Base-by-base conservation (phyloP, 768 basidiomycete species). In the Tephrocybe sp. region DNA sequence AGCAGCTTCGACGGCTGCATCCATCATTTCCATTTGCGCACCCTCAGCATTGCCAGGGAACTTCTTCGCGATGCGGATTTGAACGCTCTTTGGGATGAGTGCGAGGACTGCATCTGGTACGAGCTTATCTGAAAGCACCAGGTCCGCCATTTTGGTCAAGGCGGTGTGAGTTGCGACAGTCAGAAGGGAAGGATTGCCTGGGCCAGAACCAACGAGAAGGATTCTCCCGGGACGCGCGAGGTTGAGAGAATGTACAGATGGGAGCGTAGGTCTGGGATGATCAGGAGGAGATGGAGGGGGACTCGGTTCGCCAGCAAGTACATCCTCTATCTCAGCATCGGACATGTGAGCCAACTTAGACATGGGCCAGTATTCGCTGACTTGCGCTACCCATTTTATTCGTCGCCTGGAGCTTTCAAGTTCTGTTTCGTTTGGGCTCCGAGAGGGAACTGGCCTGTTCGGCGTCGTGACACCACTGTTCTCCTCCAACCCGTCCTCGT, bases 41-140 rank as follows among this genome's bases (percentile, higher is more conserved):
- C 87, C 87, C 43, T 99, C 96, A 2, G 93, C 92, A 64, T 98
- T 98, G 0, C 97, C 97, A 0, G 97, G 97, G 71, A 96, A 98
- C 63, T 99, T 99, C 58, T 87, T 87, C 14, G 97, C 97, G 60
- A 98, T 97, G 42, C 85, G 85, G 7, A 98, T 77, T 49, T 85
- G 78, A 0, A 86, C 79, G 20, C 72, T 68, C 6, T 74, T 66
- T 0, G 95, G 96, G 47, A 98, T 90, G 22, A 98, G 74, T 0
- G 79, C 84, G 17, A 99, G 83, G 7, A 99, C 88, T 8, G 86
- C 83, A 11, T 86, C 78, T 0, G 96, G 96, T 2, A 98, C 96
- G 23, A 99, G 87, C 62, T 99, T 99, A 71, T 99, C 97, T 11
- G 93, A 90, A 10, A 99, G 81, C 11, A 98, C 91, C 19, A 97